phyloP scores from a whole-genome alignment of 1,284 basidiomycete species.

The Rhodotorula sp. region DNA sequence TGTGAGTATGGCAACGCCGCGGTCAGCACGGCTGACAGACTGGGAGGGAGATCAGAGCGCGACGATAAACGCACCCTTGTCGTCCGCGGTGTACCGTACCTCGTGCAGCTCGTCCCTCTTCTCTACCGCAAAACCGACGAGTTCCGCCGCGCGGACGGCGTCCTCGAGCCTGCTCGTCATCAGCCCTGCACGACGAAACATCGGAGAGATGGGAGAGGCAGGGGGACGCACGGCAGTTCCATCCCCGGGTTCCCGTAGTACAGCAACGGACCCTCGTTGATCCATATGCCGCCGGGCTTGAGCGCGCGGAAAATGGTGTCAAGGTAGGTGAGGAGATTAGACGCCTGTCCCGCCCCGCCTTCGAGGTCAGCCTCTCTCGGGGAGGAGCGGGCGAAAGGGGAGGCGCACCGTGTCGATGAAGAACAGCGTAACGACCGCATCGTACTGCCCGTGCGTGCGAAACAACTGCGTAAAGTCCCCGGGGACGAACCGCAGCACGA shows the following conservation, averaged over 20 bases:
- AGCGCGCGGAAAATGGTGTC: conserved; percentile 48
- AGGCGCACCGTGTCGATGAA: conserved; percentile 57
- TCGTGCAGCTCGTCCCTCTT: conserved; percentile 55
- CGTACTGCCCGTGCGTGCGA: conserved; percentile 18
- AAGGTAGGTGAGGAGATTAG: conserved; percentile 56
- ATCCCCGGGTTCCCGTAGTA: conserved; percentile 62
- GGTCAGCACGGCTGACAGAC: no score
- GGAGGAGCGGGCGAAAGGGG: background rate
- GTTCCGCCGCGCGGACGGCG: conserved; percentile 57
- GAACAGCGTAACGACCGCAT: conserved; percentile 63
- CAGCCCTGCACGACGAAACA: background rate
- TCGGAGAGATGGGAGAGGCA: no score
- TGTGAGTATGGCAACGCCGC: background rate
- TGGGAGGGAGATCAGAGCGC: no score
- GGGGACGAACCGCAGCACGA: conserved; percentile 56
- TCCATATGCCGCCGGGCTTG: conserved; percentile 64
- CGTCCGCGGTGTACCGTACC: conserved; percentile 66
- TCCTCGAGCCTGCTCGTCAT: conserved; percentile 59
- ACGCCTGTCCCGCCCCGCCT: no score
- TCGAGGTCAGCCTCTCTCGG: conserved; percentile 43
- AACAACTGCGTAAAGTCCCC: conserved; percentile 60
- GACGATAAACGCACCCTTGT: conserved; percentile 56
- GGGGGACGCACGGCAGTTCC: conserved; percentile 54
- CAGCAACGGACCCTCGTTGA: conserved; percentile 67
- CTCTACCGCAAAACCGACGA: conserved; percentile 58